Conservation (phyloP, 2,329 filamentous ascomycete species). For the Berkeleyomyces rouxiae region DNA sequence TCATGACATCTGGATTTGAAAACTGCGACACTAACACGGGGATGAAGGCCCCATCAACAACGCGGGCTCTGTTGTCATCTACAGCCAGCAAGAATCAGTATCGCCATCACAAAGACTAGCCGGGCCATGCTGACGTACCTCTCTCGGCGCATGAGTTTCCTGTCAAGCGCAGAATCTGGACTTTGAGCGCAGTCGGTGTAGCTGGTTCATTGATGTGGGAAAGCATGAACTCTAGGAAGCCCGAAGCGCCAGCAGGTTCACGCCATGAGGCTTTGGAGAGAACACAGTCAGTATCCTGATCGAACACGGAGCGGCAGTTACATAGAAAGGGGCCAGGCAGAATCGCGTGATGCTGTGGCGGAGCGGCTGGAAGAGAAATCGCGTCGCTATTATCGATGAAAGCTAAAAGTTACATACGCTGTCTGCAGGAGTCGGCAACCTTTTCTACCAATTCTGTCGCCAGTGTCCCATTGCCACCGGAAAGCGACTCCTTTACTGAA, state of each 20-base stretch:
- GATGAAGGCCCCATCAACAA: slow-evolving; percentile 34
- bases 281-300: background rate
- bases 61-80: slow-evolving; percentile 43
- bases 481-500: slow-evolving; percentile 3
- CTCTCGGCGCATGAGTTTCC: slow-evolving; percentile 12
- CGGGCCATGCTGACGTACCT: background rate
- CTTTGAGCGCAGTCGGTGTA: background rate
- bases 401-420: slow-evolving; percentile 5
- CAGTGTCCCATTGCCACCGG: background rate
- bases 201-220: background rate
- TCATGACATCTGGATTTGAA: slow-evolving; percentile 29
- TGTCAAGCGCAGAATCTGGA: slow-evolving; percentile 11
- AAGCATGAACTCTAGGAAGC: slow-evolving; percentile 3
- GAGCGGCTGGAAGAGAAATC: background rate
- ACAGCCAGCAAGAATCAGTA: background rate
- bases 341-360: background rate
- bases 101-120: background rate
- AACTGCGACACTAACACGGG: slow-evolving; percentile 32
- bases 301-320: background rate
- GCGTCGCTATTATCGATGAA: background rate
- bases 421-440: slow-evolving; percentile 11
- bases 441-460: slow-evolving; percentile 6
- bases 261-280: slow-evolving; percentile 8
- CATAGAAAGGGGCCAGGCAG: background rate
- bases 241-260: slow-evolving; percentile 7